These are phyloP conservation scores for Dryas alaskensis DNA, from an alignment of 306 rosid genomes.

Conservation along the genomic window DNA sequence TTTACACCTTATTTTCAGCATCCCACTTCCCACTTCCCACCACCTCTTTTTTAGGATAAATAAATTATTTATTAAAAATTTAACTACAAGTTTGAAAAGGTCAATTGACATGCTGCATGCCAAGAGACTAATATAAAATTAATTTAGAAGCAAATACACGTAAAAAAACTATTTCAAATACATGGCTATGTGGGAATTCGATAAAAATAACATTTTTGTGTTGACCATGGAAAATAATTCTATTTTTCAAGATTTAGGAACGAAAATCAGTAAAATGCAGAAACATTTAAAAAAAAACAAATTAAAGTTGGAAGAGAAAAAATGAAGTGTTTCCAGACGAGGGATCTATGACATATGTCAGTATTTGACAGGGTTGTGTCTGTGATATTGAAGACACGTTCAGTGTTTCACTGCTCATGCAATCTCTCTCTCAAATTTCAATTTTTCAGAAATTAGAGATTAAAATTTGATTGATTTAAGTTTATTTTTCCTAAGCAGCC, in stretches of 20 bases:
- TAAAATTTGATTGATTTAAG: no score
- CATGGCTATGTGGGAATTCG: conserved; percentile 30
- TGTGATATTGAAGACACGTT: conserved; percentile 46
- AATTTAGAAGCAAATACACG: neutral
- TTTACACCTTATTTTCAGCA: no score
- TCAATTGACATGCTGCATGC: no score
- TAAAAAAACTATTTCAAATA: conserved; percentile 14
- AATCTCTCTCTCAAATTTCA: conserved; percentile 24
- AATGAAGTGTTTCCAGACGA: conserved; percentile 26
- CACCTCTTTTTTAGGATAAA: no score
- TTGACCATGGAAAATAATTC: conserved; percentile 24
- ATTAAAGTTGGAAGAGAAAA: conserved; percentile 33
- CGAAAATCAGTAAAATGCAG: conserved; percentile 38
- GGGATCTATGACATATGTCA: conserved; percentile 37
- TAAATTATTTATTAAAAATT: no score
- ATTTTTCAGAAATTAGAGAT: neutral
- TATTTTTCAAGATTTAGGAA: conserved; percentile 29
- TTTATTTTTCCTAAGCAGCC: no score
- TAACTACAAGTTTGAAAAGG: no score
- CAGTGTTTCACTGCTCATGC: conserved; percentile 40
- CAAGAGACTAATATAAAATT: conserved; percentile 14
- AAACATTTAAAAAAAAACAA: neutral
- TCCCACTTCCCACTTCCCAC: no score
- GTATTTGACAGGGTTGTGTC: conserved; percentile 45
- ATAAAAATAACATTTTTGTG: conserved; percentile 29